phyloP scores from a whole-genome alignment of 108 stramenopile genomes.

The Pseudonitzschia delicatissima region DNA sequence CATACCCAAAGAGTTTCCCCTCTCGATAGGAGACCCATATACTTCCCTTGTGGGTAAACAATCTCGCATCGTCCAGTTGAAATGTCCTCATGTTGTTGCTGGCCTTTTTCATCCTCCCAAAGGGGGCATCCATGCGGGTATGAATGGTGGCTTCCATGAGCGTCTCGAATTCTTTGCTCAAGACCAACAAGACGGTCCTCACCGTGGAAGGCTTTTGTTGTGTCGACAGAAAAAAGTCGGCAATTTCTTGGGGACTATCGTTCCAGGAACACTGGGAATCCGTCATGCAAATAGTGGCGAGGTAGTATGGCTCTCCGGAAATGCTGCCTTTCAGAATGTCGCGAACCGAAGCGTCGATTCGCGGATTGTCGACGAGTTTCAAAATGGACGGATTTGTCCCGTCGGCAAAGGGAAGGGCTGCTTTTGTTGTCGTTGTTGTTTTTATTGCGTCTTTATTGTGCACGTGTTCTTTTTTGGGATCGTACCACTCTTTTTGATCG shows the following conservation, averaged over 20 bases:
- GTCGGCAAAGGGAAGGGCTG: constrained; percentile 69
- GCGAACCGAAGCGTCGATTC: constrained; percentile 3
- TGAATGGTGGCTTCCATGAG: constrained; percentile 58
- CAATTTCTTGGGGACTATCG: constrained; percentile 40
- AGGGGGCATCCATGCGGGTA: constrained; percentile 63
- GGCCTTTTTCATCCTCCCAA: constrained; percentile 39
- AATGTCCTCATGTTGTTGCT: constrained; percentile 17
- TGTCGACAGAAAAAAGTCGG: constrained; percentile 34
- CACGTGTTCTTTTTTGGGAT: neutral
- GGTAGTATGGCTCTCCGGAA: constrained; percentile 7
- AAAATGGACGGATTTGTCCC: constrained; percentile 82
- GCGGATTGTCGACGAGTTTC: constrained; percentile 29
- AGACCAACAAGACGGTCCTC: constrained; percentile 50
- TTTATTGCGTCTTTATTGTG: neutral
- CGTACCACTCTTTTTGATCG: constrained; percentile 71
- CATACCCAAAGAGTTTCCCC: constrained; percentile 80
- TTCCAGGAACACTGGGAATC: constrained; percentile 77
- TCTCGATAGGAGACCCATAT: constrained; percentile 80
- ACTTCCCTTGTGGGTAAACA: constrained; percentile 61
- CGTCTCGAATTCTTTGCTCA: constrained; percentile 49
- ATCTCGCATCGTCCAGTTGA: constrained; percentile 80
- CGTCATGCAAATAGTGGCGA: constrained; percentile 63
- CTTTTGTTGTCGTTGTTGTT: neutral
- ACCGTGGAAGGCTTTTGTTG: constrained; percentile 45
- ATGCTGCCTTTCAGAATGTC: neutral